Evolutionary conservation across 345 rosid genomes (phyloP), one percentile per base, ranked within the genome.

Genomic region (Camelina sativa): DNA sequence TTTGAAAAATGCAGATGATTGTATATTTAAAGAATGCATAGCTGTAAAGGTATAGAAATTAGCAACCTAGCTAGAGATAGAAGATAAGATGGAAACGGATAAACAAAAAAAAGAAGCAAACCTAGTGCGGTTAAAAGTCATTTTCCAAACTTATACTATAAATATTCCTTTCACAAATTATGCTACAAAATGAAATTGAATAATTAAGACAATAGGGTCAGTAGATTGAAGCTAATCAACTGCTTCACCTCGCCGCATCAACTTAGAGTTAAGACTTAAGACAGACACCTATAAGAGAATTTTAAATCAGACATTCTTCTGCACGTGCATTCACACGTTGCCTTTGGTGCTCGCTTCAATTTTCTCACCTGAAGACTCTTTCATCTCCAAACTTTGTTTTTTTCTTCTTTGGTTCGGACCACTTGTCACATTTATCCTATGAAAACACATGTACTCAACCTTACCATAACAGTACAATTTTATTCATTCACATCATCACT

Each of bases 201-300:
- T 17, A 60, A 52, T 60, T n/a, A 28, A 28, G 19, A 32, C 11
- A 35, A 47, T 53, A 74, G 67, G 35, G n/a, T 68, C 19, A 46
- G 32, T 44, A 7, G 54, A 43, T 47, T 74, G 60, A 68, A 65
- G 63, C 40, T 10, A 47, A n/a, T 7, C 8, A 52, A 60, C 75
- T 52, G 55, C 40, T 69, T 62, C 80, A 69, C 51, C 40, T 54
- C 71, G 80, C 75, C 75, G 75, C 80, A 76, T 62, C 48, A 60
- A 37, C 38, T 11, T 28, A 25, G 28, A 25, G 30, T 28, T 28
- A 28, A 28, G 30, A 28, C 30, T 12, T 34, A 34, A 34, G 7
- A 53, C 50, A 67, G 68, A 67, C 73, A 76, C 69, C 28, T 62
- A 25, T 25, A 69, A 8, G 34, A 76, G 38, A 63, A 51, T 55